phyloP scores from a whole-genome alignment of 257 asterid species.

The Primulina tabacum region DNA sequence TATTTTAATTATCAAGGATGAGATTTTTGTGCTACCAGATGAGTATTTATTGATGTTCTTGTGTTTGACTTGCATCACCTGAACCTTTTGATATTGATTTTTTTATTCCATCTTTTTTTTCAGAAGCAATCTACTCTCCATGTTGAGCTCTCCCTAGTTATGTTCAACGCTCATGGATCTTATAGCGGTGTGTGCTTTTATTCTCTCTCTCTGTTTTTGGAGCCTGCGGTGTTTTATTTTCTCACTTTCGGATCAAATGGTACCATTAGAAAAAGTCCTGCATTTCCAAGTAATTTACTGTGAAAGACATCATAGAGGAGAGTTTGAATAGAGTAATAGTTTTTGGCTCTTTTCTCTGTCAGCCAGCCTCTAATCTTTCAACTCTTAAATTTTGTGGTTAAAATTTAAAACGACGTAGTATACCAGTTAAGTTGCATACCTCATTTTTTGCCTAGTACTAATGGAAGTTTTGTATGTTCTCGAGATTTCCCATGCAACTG shows the following conservation, averaged over 20 bases:
- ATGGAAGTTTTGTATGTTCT: neutral
- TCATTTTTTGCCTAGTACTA: neutral
- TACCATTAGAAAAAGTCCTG: neutral
- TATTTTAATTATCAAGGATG: neutral
- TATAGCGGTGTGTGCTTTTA: neutral
- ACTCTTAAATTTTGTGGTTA: no score
- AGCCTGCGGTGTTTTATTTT: neutral
- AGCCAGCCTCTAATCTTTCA: neutral
- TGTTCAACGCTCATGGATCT: conserved; percentile 1
- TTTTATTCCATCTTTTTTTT: conserved; percentile 18
- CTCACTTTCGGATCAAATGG: neutral
- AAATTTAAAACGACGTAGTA: neutral
- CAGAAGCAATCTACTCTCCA: conserved; percentile 58
- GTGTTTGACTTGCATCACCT: conserved; percentile 1
- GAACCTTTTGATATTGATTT: neutral
- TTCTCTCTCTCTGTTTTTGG: neutral
- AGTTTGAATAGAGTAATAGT: neutral
- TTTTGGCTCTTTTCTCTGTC: neutral
- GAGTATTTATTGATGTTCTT: conserved; percentile 11
- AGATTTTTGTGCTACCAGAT: conserved; percentile 7
- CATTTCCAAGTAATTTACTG: neutral
- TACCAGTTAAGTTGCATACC: neutral
- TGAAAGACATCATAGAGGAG: neutral
- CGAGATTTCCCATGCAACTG: neutral
- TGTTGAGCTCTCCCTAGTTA: conserved; percentile 46